phyloP scores from a whole-genome alignment of 2,329 filamentous ascomycete species.

The Aspergillus caelatus region DNA sequence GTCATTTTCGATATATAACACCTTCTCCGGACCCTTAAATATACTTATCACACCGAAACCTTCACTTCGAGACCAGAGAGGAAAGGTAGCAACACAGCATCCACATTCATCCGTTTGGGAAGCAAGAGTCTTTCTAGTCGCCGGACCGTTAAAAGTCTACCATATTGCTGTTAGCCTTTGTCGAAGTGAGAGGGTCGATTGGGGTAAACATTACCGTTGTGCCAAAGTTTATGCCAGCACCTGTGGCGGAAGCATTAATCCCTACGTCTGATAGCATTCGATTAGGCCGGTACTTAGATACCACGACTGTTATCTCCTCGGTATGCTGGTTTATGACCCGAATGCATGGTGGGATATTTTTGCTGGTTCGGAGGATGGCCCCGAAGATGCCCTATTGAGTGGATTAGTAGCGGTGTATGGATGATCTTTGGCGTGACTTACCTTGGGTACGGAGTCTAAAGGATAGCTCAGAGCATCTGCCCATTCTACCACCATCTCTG shows the following conservation, averaged over 20 bases:
- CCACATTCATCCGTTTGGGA: background rate
- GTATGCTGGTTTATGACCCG: constrained; percentile 5
- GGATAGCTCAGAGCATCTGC: constrained; percentile 2
- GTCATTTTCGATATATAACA: constrained; percentile 12
- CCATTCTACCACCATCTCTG: background rate
- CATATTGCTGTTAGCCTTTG: background rate
- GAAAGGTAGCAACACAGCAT: background rate
- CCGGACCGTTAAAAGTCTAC: constrained; percentile 2
- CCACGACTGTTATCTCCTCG: constrained; percentile 7
- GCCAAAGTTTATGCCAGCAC: background rate
- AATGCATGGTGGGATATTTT: constrained; percentile 3
- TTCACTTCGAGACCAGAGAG: constrained; percentile 10
- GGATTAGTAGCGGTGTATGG: background rate
- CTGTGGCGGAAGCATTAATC: background rate
- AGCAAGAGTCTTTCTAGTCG: constrained; percentile 5
- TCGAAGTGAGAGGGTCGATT: background rate
- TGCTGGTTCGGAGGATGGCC: background rate
- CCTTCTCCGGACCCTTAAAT: background rate
- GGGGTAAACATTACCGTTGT: background rate
- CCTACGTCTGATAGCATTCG: background rate
- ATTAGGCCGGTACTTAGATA: constrained; percentile 4
- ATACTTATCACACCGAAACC: constrained; percentile 10
- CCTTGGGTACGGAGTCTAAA: background rate
- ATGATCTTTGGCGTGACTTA: background rate
- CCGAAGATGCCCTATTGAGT: background rate